phyloP scores from a whole-genome alignment of 148 eudicot species.

The Pharnaceum exiguum region DNA sequence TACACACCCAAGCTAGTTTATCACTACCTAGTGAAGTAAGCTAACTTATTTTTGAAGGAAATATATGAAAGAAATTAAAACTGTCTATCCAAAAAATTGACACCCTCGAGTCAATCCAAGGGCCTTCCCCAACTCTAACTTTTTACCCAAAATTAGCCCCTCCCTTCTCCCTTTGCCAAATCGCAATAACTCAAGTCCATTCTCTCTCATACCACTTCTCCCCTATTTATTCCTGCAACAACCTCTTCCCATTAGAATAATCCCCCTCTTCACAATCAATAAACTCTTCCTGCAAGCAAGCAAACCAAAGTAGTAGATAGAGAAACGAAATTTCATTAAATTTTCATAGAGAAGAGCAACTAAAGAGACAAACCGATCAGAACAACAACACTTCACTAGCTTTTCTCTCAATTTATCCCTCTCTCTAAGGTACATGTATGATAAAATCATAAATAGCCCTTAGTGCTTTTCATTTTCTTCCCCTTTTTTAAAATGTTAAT shows the following conservation, averaged over 20 bases:
- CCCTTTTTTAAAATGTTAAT: background rate
- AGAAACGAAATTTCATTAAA: conserved; percentile 6
- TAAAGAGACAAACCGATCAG: conserved; percentile 26
- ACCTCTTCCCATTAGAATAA: conserved; percentile 54
- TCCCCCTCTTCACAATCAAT: conserved; percentile 20
- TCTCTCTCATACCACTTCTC: conserved; percentile 29
- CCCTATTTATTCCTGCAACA: conserved; percentile 71
- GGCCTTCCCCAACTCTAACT: conserved; percentile 13
- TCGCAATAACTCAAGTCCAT: conserved; percentile 52
- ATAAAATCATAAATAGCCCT: background rate
- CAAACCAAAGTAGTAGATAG: conserved; percentile 17
- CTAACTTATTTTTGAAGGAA: conserved; percentile 11
- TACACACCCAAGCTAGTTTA: background rate
- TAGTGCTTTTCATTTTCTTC: background rate
- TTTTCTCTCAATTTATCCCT: too few species aligned
- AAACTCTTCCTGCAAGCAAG: conserved; percentile 33
- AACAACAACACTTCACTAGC: conserved; percentile 14
- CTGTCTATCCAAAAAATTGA: background rate
- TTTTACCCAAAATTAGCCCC: conserved; percentile 38
- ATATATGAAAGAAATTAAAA: conserved; percentile 3
- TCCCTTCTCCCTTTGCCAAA: background rate
- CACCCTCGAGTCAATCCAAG: conserved; percentile 48
- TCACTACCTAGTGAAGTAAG: background rate
- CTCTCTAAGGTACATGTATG: conserved; percentile 6
- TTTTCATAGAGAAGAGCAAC: conserved; percentile 2